phyloP scores from a whole-genome alignment of 345 rosid genomes.

The Ricinus communis region DNA sequence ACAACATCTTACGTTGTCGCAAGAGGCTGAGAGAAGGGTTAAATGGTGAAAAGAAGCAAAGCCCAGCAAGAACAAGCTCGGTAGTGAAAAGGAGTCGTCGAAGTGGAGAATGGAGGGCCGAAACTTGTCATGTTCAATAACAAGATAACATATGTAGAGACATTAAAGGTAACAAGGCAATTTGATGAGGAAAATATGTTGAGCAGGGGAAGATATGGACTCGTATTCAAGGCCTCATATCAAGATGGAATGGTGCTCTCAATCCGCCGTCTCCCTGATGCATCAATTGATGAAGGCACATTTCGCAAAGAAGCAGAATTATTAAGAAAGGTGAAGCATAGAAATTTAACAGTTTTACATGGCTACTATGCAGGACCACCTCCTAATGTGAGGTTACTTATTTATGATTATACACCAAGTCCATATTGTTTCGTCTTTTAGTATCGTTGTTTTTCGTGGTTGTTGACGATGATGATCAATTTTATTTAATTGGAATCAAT shows the following conservation, averaged over 20 bases:
- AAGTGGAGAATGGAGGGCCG: conserved; percentile 73
- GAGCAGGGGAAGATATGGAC: conserved; percentile 66
- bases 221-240: conserved; percentile 80
- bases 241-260: conserved; percentile 89
- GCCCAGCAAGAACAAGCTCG: conserved; percentile 77
- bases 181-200: conserved; percentile 92
- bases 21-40: conserved; percentile 65
- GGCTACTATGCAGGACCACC: conserved; percentile 78
- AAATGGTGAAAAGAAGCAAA: conserved; percentile 73
- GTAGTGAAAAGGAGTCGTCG: conserved; percentile 70
- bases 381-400: conserved; percentile 73
- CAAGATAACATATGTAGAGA: conserved; percentile 81
- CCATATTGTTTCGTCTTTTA: too few relatives aligned
- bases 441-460: too few relatives aligned
- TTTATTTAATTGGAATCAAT: too few relatives aligned
- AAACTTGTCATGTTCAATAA: conserved; percentile 90
- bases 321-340: conserved; percentile 76
- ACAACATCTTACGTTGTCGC: conserved; percentile 79
- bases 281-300: conserved; percentile 55
- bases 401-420: conserved; percentile 95
- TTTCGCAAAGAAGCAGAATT: conserved; percentile 83
- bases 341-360: conserved; percentile 77
- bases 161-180: conserved; percentile 76
- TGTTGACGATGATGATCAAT: too few relatives aligned
- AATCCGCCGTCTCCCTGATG: conserved; percentile 64